phyloP scores from a whole-genome alignment of 2,329 filamentous ascomycete genomes.

The Penicillium sp. region DNA sequence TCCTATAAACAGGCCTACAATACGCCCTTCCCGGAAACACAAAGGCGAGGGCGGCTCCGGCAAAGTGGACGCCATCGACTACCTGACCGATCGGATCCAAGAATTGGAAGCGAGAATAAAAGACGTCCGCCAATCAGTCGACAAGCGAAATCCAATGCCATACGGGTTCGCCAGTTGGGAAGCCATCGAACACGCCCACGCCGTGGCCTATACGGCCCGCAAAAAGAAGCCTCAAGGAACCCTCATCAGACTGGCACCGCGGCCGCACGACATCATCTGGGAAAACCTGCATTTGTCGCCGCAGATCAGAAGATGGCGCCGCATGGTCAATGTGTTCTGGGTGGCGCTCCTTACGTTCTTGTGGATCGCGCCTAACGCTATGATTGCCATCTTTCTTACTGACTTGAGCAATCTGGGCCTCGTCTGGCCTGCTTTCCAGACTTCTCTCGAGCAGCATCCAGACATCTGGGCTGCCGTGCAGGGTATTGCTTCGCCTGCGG shows the following conservation, averaged over 20 bases:
- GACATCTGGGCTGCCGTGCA: constrained; percentile 81
- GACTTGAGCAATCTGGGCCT: constrained; percentile 75
- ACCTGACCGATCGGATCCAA: constrained; percentile 79
- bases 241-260: constrained; percentile 72
- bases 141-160: constrained; percentile 80
- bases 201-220: constrained; percentile 75
- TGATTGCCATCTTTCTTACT: constrained; percentile 90
- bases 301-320: constrained; percentile 64
- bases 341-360: constrained; percentile 72
- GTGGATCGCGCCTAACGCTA: constrained; percentile 88
- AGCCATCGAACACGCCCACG: constrained; percentile 80
- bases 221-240: constrained; percentile 78
- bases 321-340: constrained; percentile 80
- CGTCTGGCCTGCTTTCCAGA: constrained; percentile 73
- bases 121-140: constrained; percentile 73
- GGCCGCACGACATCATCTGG: constrained; percentile 93
- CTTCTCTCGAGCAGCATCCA: constrained; percentile 58
- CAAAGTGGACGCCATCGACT: constrained; percentile 92
- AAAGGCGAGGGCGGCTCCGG: constrained; percentile 62
- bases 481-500: constrained; percentile 81
- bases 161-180: constrained; percentile 96
- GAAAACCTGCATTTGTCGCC: constrained; percentile 77
- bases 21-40: constrained; percentile 77
- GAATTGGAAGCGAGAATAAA: constrained; percentile 79
- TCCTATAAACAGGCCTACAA: constrained; percentile 71